Percentiles rank a stretch among this genome's conserved stretches.
Evolutionary conservation across 495 filamentous ascomycete genomes (phyloP).

Genomic region (Stereocaulon alpinum): DNA sequence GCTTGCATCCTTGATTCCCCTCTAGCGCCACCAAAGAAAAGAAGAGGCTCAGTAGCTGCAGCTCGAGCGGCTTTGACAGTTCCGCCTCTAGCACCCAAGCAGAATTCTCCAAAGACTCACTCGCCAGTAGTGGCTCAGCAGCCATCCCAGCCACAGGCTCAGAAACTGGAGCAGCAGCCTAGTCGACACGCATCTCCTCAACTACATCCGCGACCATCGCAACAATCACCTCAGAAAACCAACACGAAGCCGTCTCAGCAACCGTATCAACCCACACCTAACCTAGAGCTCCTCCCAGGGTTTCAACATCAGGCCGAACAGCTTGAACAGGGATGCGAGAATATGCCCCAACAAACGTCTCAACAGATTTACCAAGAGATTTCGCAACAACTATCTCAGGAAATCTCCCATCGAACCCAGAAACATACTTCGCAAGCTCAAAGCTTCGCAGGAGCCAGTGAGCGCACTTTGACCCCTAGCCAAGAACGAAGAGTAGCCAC

Average conservation of each 20-base stretch:
- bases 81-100: constrained; percentile 15
- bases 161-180: not conserved
- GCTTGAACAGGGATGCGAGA: not conserved
- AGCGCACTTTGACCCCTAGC: constrained; percentile 6
- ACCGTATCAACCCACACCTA: too few species aligned
- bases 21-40: constrained; percentile 8
- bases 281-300: too few species aligned
- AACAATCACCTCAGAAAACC: not conserved
- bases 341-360: not conserved
- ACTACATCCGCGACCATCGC: not conserved
- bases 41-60: constrained; percentile 16
- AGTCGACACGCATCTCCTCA: not conserved
- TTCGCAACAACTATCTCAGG: not conserved
- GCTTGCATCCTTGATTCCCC: constrained; percentile 5
- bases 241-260: not conserved
- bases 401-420: not conserved
- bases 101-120: not conserved
- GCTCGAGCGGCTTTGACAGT: constrained; percentile 14
- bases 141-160: too few species aligned
- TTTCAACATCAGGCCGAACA: not conserved
- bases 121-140: too few species aligned
- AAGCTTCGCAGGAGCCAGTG: not conserved
- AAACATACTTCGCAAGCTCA: not conserved
- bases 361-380: not conserved
- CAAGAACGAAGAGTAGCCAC: not conserved